Evolutionary conservation across 2,329 filamentous ascomycete species (phyloP).

Genomic region (Geosmithia morbida): DNA sequence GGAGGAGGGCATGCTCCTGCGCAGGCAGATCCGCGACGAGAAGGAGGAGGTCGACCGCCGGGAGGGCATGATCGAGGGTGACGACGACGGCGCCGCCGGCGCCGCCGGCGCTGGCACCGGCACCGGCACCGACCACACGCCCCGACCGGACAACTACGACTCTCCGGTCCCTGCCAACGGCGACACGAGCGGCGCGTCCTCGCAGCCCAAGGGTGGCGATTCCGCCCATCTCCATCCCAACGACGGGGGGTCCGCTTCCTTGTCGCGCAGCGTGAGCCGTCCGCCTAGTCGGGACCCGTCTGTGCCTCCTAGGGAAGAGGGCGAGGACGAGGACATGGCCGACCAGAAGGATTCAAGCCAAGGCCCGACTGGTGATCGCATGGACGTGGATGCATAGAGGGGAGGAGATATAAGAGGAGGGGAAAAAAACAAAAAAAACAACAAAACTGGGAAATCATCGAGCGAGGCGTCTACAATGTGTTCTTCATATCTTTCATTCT

Average conservation of each 20-base stretch:
- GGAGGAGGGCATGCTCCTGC: slow-evolving; percentile 76
- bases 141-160: slow-evolving; percentile 8
- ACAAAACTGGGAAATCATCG: too few species aligned
- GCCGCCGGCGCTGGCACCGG: slow-evolving; percentile 18
- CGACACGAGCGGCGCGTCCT: slow-evolving; percentile 11
- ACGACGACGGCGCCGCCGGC: slow-evolving; percentile 15
- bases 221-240: slow-evolving; percentile 1
- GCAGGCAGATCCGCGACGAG: slow-evolving; percentile 80
- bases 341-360: slow-evolving; percentile 20
- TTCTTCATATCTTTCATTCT: not conserved
- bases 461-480: not conserved
- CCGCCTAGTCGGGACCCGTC: slow-evolving; percentile 4
- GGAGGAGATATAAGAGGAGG: not conserved
- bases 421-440: too few species aligned
- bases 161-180: slow-evolving; percentile 14
- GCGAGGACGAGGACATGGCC: slow-evolving; percentile 46
- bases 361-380: slow-evolving; percentile 37
- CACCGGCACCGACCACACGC: slow-evolving; percentile 5
- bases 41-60: slow-evolving; percentile 86
- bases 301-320: slow-evolving; percentile 34
- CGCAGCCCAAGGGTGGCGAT: too few species aligned
- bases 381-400: slow-evolving; percentile 43
- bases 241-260: not conserved
- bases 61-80: slow-evolving; percentile 64
- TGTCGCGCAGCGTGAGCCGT: slow-evolving; percentile 14